Percentiles rank a stretch among this genome's conserved stretches.
Evolutionary conservation across 192 early-diverging fungal species (phyloP).

Genomic region (Dissophora globulifera): DNA sequence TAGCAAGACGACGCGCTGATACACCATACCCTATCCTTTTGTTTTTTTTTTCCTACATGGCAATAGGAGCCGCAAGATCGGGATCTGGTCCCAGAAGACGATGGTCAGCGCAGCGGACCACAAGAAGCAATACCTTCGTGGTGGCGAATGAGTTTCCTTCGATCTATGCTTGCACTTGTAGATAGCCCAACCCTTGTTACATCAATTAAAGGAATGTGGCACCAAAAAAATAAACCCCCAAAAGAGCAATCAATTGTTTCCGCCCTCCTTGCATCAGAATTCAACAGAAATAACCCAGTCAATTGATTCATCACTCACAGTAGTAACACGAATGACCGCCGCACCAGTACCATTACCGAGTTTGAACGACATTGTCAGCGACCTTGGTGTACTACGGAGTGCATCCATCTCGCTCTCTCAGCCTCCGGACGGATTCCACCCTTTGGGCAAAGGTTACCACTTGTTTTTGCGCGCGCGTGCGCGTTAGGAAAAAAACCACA

Average conservation of each 20-base stretch:
- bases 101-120: slow-evolving; percentile 64
- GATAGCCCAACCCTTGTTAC: too few relatives aligned
- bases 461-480: not conserved
- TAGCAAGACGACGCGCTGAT: too few relatives aligned
- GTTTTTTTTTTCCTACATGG: not conserved
- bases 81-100: slow-evolving; percentile 61
- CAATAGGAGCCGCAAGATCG: slow-evolving; percentile 46
- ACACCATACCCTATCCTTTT: too few relatives aligned
- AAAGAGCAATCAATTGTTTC: not conserved
- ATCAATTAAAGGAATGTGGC: too few relatives aligned
- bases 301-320: not conserved
- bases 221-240: not conserved
- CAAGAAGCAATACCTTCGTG: slow-evolving; percentile 59
- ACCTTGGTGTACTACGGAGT: slow-evolving; percentile 9
- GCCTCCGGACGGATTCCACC: not conserved
- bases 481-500: not conserved
- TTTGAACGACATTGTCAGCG: slow-evolving; percentile 24
- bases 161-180: too few relatives aligned
- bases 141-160: not conserved
- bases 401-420: slow-evolving; percentile 31
- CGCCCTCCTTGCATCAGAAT: too few relatives aligned
- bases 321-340: slow-evolving; percentile 3
- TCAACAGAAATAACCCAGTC: too few relatives aligned
- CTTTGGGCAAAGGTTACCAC: slow-evolving; percentile 6
- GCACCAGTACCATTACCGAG: slow-evolving; percentile 24